Evolutionary conservation across 768 basidiomycete species (phyloP).

Genomic region (Ramaria sp.): DNA sequence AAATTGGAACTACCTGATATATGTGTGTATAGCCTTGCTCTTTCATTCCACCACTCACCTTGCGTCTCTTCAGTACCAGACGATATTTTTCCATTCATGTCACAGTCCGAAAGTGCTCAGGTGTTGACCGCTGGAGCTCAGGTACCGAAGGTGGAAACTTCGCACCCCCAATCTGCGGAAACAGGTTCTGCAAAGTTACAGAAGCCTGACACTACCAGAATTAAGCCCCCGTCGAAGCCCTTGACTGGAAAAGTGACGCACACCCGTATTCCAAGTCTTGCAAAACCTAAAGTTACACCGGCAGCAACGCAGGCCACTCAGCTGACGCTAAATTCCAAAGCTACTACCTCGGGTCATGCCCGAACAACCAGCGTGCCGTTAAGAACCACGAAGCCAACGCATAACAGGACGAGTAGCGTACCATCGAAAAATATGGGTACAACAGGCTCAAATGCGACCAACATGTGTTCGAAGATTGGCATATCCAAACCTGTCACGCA

Average conservation of each 20-base stretch:
- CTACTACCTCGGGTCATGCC: no score
- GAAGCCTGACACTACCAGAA: not conserved
- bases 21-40: not conserved
- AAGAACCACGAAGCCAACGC: not conserved
- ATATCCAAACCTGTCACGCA: not conserved
- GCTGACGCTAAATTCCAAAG: not conserved
- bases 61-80: not conserved
- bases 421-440: not conserved
- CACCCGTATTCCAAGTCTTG: not conserved
- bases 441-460: not conserved
- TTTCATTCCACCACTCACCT: not conserved
- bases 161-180: not conserved
- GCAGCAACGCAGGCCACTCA: not conserved
- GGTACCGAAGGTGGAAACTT: not conserved
- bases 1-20: constrained; percentile 1
- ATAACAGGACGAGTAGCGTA: not conserved
- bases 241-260: not conserved
- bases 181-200: not conserved
- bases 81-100: not conserved
- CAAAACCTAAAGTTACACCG: not conserved
- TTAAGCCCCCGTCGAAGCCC: no score
- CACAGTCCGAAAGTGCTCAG: not conserved
- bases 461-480: not conserved
- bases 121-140: not conserved
- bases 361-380: no score